Percentiles rank a stretch among this genome's conserved stretches.
Conservation (phyloP, 108 stramenopile genomes). For the Parmales sp. region DNA sequence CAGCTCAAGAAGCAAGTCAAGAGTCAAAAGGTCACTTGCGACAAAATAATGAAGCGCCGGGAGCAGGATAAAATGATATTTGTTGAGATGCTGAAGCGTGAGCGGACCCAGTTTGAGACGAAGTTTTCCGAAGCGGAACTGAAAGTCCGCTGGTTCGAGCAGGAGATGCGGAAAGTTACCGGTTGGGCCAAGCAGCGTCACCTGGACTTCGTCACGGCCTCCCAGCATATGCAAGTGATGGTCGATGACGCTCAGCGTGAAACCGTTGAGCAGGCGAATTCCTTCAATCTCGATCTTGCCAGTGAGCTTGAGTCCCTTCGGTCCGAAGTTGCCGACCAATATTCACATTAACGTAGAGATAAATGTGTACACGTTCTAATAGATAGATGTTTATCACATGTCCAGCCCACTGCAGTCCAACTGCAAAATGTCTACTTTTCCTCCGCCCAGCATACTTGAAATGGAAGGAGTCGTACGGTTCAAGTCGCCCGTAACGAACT, state of each 20-base stretch:
- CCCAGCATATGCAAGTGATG: neutral
- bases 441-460: constrained; percentile 45
- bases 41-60: neutral
- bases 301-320: neutral
- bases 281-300: constrained; percentile 1
- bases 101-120: neutral
- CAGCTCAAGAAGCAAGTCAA: neutral
- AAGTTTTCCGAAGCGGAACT: neutral
- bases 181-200: neutral
- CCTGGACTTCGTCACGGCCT: neutral
- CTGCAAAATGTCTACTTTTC: constrained; percentile 55
- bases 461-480: constrained; percentile 62
- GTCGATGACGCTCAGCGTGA: neutral
- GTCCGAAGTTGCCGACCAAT: neutral
- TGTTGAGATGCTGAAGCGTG: constrained; percentile 8
- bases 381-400: too few species aligned
- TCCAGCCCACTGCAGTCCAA: constrained; percentile 68
- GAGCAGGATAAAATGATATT: constrained; percentile 3
- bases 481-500: constrained; percentile 77
- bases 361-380: too few species aligned
- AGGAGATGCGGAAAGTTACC: constrained; percentile 5
- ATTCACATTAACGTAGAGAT: too few species aligned
- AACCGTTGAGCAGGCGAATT: neutral
- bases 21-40: neutral
- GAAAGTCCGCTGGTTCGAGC: constrained; percentile 2